Evolutionary conservation across 352 stramenopile genomes (phyloP).

Genomic region (Phytophthora megakarya): DNA sequence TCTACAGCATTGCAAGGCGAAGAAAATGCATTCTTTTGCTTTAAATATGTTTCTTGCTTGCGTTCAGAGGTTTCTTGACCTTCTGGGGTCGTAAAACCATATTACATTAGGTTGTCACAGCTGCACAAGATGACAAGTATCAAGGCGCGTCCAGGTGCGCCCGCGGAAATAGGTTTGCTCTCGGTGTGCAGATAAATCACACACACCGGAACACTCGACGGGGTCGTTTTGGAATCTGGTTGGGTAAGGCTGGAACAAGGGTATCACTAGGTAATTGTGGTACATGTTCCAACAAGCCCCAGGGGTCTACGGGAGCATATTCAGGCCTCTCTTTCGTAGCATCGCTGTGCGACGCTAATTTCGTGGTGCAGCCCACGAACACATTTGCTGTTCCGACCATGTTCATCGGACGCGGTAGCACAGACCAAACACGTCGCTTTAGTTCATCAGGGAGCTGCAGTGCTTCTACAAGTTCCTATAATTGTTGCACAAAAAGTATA

Average conservation of each 20-base stretch:
- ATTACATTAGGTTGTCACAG: conserved; percentile 30
- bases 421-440: conserved; percentile 67
- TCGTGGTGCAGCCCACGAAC: conserved; percentile 22
- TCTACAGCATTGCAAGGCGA: conserved; percentile 15
- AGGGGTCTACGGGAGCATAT: conserved; percentile 68
- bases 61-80: conserved; percentile 1
- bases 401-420: conserved; percentile 64
- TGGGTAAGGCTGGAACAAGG: conserved; percentile 43
- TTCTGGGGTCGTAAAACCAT: conserved; percentile 16
- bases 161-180: not conserved
- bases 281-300: conserved; percentile 75
- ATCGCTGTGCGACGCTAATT: conserved; percentile 33
- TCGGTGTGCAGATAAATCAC: conserved; percentile 28
- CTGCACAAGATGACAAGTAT: conserved; percentile 20
- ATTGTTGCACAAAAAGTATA: conserved; percentile 12
- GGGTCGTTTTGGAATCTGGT: conserved; percentile 57
- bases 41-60: conserved; percentile 42
- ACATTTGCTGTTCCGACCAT: conserved; percentile 35
- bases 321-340: conserved; percentile 26
- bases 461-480: conserved; percentile 73
- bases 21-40: conserved; percentile 33
- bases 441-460: conserved; percentile 62
- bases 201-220: conserved; percentile 77
- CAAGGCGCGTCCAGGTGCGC: conserved; percentile 6
- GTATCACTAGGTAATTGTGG: conserved; percentile 71